Percentiles rank a stretch among this genome's conserved stretches.
phyloP scores from a whole-genome alignment of 352 stramenopile genomes.

The Elongisporangium undulatum region DNA sequence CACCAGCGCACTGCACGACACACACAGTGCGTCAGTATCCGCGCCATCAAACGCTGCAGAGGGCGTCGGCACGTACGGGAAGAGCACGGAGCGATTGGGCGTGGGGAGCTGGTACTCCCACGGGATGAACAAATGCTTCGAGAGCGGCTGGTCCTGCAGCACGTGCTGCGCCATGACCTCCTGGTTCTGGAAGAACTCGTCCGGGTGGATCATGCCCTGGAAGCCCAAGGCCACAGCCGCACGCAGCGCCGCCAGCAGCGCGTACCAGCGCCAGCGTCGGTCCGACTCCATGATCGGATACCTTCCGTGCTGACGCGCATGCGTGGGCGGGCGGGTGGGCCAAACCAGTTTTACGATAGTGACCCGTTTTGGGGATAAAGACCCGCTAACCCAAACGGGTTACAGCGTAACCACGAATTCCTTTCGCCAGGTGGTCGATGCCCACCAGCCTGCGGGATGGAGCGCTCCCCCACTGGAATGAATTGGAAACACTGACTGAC shows the following conservation, averaged over 20 bases:
- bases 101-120: constrained; percentile 70
- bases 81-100: constrained; percentile 71
- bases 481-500: background rate
- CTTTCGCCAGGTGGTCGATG: background rate
- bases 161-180: constrained; percentile 72
- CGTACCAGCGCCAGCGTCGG: constrained; percentile 17
- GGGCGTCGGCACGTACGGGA: constrained; percentile 41
- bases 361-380: background rate
- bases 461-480: background rate
- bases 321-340: background rate
- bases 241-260: constrained; percentile 34
- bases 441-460: background rate
- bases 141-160: constrained; percentile 13
- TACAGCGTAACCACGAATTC: background rate
- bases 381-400: background rate
- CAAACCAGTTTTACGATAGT: background rate
- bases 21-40: constrained; percentile 6
- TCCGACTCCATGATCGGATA: background rate
- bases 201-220: constrained; percentile 69
- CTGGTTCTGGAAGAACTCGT: constrained; percentile 88
- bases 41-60: constrained; percentile 3
- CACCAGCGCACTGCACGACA: constrained; percentile 30
- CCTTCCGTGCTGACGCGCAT: background rate
- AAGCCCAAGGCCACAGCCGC: constrained; percentile 21
- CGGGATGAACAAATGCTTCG: constrained; percentile 40